A percentile compares a stretch with the other conserved stretches of the same genome.
Evolutionary conservation across 768 basidiomycete species (phyloP).

Genomic region (Termitomyces sp.): DNA sequence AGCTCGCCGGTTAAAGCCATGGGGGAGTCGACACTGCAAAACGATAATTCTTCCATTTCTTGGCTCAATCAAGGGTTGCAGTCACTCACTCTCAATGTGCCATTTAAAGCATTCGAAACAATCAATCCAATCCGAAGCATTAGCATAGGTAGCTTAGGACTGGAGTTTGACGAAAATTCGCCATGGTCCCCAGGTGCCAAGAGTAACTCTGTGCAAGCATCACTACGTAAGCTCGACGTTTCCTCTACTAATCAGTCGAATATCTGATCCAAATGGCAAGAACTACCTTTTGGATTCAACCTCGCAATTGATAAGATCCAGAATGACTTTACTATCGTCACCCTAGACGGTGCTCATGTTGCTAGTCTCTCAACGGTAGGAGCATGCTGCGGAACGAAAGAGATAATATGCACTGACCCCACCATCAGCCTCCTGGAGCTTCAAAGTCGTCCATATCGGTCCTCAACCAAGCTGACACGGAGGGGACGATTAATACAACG

Average conservation of each 20-base stretch:
- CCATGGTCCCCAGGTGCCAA: constrained; percentile 56
- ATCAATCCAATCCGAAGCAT: constrained; percentile 66
- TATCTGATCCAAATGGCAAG: constrained; percentile 23
- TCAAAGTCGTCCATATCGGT: constrained; percentile 57
- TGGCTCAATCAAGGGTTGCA: constrained; percentile 64
- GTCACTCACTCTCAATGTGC: constrained; percentile 53
- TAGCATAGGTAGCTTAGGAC: constrained; percentile 50
- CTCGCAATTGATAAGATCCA: constrained; percentile 53
- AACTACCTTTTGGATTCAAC: constrained; percentile 67
- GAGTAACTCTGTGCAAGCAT: constrained; percentile 55
- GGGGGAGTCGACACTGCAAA: constrained; percentile 53
- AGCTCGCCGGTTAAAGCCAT: constrained; percentile 51
- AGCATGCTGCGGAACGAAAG: not conserved
- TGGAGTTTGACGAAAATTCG: constrained; percentile 45
- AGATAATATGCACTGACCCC: not conserved
- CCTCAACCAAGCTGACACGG: constrained; percentile 45
- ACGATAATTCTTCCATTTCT: constrained; percentile 49
- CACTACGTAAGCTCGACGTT: constrained; percentile 35
- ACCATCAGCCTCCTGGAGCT: constrained; percentile 49
- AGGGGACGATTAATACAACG: constrained; percentile 59
- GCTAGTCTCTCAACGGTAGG: constrained; percentile 56
- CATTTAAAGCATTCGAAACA: constrained; percentile 43
- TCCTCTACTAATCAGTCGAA: not conserved
- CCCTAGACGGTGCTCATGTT: constrained; percentile 38
- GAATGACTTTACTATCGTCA: constrained; percentile 59